Conservation (phyloP, 139 green algal genomes). For the Chlorella sp. region DNA sequence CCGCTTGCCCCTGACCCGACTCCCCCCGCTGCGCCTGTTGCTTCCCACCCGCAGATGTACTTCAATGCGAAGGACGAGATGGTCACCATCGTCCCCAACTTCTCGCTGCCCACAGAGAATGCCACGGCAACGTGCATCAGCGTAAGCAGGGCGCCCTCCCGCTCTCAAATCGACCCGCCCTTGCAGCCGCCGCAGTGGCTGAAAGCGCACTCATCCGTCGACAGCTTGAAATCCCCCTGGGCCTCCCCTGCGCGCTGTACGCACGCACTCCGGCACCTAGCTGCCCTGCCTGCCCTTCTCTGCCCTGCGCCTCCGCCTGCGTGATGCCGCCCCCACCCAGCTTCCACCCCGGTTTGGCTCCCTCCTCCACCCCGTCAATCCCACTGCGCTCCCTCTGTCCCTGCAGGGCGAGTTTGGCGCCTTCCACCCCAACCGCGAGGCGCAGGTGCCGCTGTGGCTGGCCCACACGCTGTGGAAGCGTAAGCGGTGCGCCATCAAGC, state of each 20-base stretch:
- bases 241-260: background rate
- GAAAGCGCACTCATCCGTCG: no score
- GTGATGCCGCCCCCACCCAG: background rate
- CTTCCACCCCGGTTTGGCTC: background rate
- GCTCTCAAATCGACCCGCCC: background rate
- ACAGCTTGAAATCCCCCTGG: no score
- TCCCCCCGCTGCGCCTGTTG: background rate
- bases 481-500: slow-evolving; percentile 78
- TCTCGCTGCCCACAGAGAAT: slow-evolving; percentile 64
- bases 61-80: slow-evolving; percentile 89
- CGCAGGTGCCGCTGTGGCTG: slow-evolving; percentile 86
- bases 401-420: slow-evolving; percentile 80
- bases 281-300: no score
- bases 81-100: slow-evolving; percentile 87
- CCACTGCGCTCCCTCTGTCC: background rate
- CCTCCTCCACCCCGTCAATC: background rate
- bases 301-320: background rate
- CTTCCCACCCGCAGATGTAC: slow-evolving; percentile 73
- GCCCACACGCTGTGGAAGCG: slow-evolving; percentile 80
- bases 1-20: background rate
- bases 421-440: slow-evolving; percentile 77
- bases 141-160: slow-evolving; percentile 42
- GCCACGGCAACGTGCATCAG: slow-evolving; percentile 61
- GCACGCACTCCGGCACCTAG: background rate
- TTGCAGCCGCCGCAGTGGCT: background rate